A percentile compares a stretch with the other conserved stretches of the same genome.
phyloP scores from a whole-genome alignment of 2,329 filamentous ascomycete species.

The Fonsecaea nubica region DNA sequence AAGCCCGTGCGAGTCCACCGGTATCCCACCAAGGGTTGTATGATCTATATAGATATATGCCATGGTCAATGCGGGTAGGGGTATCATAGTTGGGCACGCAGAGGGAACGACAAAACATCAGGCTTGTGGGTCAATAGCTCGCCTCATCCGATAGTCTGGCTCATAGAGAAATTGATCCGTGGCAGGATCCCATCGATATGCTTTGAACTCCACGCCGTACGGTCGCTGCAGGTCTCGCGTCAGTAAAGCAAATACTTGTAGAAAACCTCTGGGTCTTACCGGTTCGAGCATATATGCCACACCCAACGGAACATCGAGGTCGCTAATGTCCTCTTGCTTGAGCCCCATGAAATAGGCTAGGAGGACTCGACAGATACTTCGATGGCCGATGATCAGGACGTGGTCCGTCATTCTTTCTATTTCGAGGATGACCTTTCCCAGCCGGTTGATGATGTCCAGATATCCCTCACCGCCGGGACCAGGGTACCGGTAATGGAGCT shows the following conservation, averaged over 20 bases:
- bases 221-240: slow-evolving; percentile 65
- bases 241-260: neutral
- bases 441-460: slow-evolving; percentile 92
- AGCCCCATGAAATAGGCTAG: slow-evolving; percentile 97
- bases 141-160: slow-evolving; percentile 77
- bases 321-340: slow-evolving; percentile 87
- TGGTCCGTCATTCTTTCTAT: slow-evolving; percentile 97
- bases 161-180: slow-evolving; percentile 83
- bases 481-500: slow-evolving; percentile 95
- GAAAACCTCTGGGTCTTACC: slow-evolving; percentile 42
- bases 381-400: slow-evolving; percentile 88
- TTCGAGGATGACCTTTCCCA: slow-evolving; percentile 94
- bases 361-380: slow-evolving; percentile 87
- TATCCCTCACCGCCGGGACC: slow-evolving; percentile 96
- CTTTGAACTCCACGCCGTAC: slow-evolving; percentile 96
- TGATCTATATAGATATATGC: slow-evolving; percentile 13
- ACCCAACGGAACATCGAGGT: slow-evolving; percentile 90
- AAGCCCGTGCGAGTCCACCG: neutral
- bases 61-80: slow-evolving; percentile 12
- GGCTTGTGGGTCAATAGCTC: slow-evolving; percentile 44
- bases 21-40: slow-evolving; percentile 6
- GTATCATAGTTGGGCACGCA: slow-evolving; percentile 28
- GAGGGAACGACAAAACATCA: slow-evolving; percentile 26
- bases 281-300: slow-evolving; percentile 95
- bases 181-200: slow-evolving; percentile 84